These are phyloP conservation scores for Benincasa hispida DNA, from an alignment of 306 rosid genomes.

Conservation along the genomic window DNA sequence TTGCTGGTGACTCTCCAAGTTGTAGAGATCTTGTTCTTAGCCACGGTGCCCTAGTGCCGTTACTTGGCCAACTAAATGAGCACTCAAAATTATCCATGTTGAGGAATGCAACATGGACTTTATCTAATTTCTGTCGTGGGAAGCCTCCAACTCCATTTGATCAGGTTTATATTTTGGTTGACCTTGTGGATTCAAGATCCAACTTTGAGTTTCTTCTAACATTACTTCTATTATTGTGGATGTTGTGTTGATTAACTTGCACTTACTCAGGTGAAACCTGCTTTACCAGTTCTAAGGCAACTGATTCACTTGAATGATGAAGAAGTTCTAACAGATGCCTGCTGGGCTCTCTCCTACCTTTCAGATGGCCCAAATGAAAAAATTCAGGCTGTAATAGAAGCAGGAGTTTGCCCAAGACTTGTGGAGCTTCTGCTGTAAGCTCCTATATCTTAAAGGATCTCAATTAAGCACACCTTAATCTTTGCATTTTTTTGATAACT, in stretches of 20 bases:
- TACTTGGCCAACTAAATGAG: slow-evolving; percentile 37
- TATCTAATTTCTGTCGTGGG: slow-evolving; percentile 56
- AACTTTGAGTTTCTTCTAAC: background rate
- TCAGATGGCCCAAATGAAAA: slow-evolving; percentile 48
- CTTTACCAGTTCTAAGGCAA: slow-evolving; percentile 36
- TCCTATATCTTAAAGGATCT: background rate
- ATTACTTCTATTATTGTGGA: background rate
- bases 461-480: background rate
- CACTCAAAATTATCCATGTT: slow-evolving; percentile 43
- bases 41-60: slow-evolving; percentile 42
- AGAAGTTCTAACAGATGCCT: slow-evolving; percentile 49
- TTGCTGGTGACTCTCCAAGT: slow-evolving; percentile 56
- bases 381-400: slow-evolving; percentile 51
- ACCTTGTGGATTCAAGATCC: background rate
- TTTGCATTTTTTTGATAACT: background rate
- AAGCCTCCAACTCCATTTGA: slow-evolving; percentile 50
- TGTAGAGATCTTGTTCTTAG: slow-evolving; percentile 52
- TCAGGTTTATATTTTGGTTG: slow-evolving; percentile 22
- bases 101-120: slow-evolving; percentile 54
- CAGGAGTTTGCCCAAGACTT: slow-evolving; percentile 43
- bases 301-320: slow-evolving; percentile 42
- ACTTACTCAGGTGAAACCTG: slow-evolving; percentile 47
- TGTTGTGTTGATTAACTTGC: background rate
- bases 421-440: slow-evolving; percentile 49
- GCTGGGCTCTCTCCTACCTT: slow-evolving; percentile 61